Conservation (phyloP, 148 eudicot genomes). For the Talinum fruticosum region DNA sequence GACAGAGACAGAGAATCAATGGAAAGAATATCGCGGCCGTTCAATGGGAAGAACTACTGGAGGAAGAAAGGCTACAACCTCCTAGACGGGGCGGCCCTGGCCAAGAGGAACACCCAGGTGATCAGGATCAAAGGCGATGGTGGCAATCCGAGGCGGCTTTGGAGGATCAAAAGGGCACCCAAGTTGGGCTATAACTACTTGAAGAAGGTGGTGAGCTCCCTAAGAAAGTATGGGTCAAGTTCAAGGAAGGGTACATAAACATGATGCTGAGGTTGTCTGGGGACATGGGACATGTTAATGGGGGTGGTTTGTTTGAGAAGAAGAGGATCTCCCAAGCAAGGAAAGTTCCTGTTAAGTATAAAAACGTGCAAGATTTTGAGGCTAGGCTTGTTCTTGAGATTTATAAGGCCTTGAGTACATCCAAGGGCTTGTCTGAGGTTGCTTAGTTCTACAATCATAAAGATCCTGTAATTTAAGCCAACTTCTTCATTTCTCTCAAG, state of each 20-base stretch:
- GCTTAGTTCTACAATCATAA: not conserved
- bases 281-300: constrained; percentile 18
- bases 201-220: constrained; percentile 25
- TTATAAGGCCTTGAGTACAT: constrained; percentile 28
- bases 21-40: constrained; percentile 33
- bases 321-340: constrained; percentile 28
- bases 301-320: constrained; percentile 21
- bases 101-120: constrained; percentile 33
- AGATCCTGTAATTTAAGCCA: not conserved
- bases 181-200: constrained; percentile 28
- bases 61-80: constrained; percentile 45
- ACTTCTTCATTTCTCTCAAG: not conserved
- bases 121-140: constrained; percentile 32
- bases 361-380: constrained; percentile 25
- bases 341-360: constrained; percentile 13
- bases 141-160: constrained; percentile 20
- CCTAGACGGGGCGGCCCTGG: constrained; percentile 23
- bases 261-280: constrained; percentile 36
- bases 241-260: constrained; percentile 36
- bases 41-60: constrained; percentile 41
- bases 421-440: constrained; percentile 26
- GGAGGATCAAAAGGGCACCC: constrained; percentile 38
- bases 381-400: constrained; percentile 32
- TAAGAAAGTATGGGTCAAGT: constrained; percentile 28
- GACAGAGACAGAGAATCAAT: constrained; percentile 10